Percentiles rank a stretch among this genome's conserved stretches.
Evolutionary conservation across 208 protist genomes (phyloP).

Genomic region (Trypanosoma melophagium): DNA sequence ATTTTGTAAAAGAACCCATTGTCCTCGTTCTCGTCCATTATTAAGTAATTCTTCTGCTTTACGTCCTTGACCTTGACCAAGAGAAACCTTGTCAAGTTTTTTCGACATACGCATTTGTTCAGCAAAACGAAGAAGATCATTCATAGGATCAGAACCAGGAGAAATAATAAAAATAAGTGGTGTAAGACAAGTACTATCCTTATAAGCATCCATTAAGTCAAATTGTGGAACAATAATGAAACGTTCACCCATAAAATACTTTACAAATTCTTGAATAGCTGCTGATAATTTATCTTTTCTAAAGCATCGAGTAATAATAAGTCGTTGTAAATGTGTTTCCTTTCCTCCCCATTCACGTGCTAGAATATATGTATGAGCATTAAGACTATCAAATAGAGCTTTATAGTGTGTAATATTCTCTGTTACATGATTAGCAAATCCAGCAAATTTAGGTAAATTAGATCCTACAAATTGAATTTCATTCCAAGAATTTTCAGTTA

Average conservation of each 20-base stretch:
- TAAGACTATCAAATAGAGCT: conserved; percentile 90
- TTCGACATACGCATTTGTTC: conserved; percentile 93
- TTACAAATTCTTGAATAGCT: conserved; percentile 93
- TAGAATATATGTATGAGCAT: conserved; percentile 80
- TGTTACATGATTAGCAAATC: conserved; percentile 88
- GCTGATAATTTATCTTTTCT: conserved; percentile 96
- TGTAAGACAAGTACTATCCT: conserved; percentile 90
- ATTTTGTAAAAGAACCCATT: conserved; percentile 97
- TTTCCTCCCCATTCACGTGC: conserved; percentile 76
- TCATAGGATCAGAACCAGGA: conserved; percentile 95
- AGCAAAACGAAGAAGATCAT: conserved; percentile 94
- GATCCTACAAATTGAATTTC: conserved; percentile 87
- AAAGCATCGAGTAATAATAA: conserved; percentile 94
- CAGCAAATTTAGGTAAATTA: conserved; percentile 71
- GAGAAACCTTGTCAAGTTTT: conserved; percentile 94
- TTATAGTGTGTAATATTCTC: conserved; percentile 82
- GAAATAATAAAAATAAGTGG: conserved; percentile 98
- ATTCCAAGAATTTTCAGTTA: conserved; percentile 93
- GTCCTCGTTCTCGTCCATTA: conserved; percentile 81
- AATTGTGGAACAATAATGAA: conserved; percentile 97
- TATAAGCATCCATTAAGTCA: conserved; percentile 92
- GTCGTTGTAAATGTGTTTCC: conserved; percentile 90
- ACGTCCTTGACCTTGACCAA: conserved; percentile 96
- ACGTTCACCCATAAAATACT: conserved; percentile 87
- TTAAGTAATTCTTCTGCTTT: conserved; percentile 92